Conservation (phyloP, 2,329 filamentous ascomycete genomes). For the Xylaria sp. region DNA sequence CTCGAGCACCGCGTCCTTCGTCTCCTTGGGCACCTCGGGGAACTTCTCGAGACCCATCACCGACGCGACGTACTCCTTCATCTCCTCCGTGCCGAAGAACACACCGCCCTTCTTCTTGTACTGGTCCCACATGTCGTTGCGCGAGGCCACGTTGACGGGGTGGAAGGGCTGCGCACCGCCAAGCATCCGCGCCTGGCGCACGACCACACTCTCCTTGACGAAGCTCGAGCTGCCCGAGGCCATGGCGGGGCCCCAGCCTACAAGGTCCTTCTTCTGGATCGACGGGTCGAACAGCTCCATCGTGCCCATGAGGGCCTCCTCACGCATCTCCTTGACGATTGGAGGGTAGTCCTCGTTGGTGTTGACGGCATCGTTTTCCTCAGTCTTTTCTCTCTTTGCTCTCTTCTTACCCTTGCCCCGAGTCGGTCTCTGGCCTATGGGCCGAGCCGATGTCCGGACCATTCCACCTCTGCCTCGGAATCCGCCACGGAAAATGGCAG, state of each 20-base stretch:
- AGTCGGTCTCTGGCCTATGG: background rate
- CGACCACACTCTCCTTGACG: conserved; percentile 32
- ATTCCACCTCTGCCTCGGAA: conserved; percentile 17
- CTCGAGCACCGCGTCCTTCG: conserved; percentile 33
- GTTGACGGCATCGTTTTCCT: background rate
- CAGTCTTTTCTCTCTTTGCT: background rate
- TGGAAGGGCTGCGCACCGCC: conserved; percentile 35
- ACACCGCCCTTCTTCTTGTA: conserved; percentile 31
- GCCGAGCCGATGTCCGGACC: too few species aligned
- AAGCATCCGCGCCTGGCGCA: conserved; percentile 38
- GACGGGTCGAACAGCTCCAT: conserved; percentile 32
- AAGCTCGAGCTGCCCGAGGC: conserved; percentile 29
- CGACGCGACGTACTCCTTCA: conserved; percentile 29
- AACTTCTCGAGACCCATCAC: conserved; percentile 18
- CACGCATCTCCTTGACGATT: conserved; percentile 14
- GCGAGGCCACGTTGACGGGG: conserved; percentile 15
- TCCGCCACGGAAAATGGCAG: conserved; percentile 22
- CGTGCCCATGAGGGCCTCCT: conserved; percentile 29
- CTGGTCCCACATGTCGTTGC: conserved; percentile 25
- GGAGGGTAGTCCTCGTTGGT: background rate
- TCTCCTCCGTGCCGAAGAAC: conserved; percentile 35
- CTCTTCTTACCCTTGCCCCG: too few species aligned
- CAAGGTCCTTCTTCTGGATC: conserved; percentile 32
- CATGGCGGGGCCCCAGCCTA: conserved; percentile 37
- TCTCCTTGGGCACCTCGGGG: conserved; percentile 13